Evolutionary conservation across 1,139 yeast species (phyloP).

Genomic region (Lodderomyces elongisporus): DNA sequence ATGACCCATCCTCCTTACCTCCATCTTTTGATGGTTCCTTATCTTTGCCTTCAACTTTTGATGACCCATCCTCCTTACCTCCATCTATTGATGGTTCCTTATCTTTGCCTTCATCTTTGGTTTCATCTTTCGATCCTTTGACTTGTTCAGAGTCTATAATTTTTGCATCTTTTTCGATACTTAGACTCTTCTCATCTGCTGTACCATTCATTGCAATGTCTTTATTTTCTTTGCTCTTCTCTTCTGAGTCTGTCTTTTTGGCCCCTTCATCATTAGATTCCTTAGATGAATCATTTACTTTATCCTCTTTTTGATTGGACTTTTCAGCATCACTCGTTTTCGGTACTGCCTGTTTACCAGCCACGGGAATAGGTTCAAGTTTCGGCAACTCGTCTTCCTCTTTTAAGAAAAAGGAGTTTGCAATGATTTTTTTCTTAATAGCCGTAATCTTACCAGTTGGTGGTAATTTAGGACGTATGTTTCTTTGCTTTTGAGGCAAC

Average conservation of each 20-base stretch:
- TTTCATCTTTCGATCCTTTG: neutral
- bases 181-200: neutral
- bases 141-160: too few relatives aligned
- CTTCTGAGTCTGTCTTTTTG: neutral
- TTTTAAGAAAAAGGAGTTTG: constrained; percentile 45
- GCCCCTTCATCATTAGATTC: neutral
- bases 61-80: neutral
- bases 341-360: too few relatives aligned
- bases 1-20: neutral
- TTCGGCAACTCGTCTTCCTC: constrained; percentile 20
- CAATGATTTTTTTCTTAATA: constrained; percentile 58
- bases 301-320: constrained; percentile 2
- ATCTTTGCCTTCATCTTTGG: neutral
- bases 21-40: neutral
- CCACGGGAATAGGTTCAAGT: constrained; percentile 2
- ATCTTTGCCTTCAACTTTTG: neutral
- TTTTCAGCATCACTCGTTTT: constrained; percentile 2
- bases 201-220: neutral
- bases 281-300: constrained; percentile 1
- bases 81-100: neutral
- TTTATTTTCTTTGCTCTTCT: neutral
- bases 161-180: neutral
- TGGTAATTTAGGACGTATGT: constrained; percentile 80
- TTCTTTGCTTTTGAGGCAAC: constrained; percentile 72
- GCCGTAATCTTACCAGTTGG: constrained; percentile 86